Base-by-base conservation (phyloP, 371 early-diverging fungal genomes). In the Actinomortierella wolfii region DNA sequence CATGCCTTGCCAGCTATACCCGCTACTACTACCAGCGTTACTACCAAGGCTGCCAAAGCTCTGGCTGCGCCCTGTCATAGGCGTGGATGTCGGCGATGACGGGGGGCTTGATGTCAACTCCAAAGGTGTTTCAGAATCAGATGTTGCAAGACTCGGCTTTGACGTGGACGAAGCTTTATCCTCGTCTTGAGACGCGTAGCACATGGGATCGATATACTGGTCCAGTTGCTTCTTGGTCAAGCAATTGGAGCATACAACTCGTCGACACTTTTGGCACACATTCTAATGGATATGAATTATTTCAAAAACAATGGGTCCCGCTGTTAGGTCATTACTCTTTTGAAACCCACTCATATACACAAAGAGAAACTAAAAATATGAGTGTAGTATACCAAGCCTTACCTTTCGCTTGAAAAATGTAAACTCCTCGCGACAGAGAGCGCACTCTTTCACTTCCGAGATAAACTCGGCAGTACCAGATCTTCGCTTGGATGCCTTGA, bases 391-490 rank as follows among this genome's bases (percentile, higher is more conserved):
- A n/a, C n/a, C n/a, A n/a, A n/a, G n/a, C 18, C 55, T 44, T 66
- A 73, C 73, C 67, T 56, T 61, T 64, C 76, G 61, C 51, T 66
- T 76, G 34, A 68, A 77, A 53, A 73, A 40, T 9, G 64, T 62
- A 57, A 82, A 80, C 50, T 76, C 77, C 23, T 69, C 57, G 34
- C 70, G 80, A 58, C 82, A 82, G 20, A 82, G 78, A 26, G 76
- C 69, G 51, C 82, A 82, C 20, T 57, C 62, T 26, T 73, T 73
- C 41, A 66, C 56, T 1, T 51, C 50, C 14, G 54, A 18, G 11
- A 34, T 34, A 11, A 34, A 34, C 34, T 34, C 34, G 34, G 11
- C 34, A 34, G 34, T 34, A 11, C 34, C 34, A 34, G 34, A 62
- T 57, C 20, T 70, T 66, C 34, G 64, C 47, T 41, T 43, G 43